Evolutionary conservation across 257 asterid genomes (phyloP), one percentile per base, ranked within the genome.

Genomic region (Nicotiana tabacum): DNA sequence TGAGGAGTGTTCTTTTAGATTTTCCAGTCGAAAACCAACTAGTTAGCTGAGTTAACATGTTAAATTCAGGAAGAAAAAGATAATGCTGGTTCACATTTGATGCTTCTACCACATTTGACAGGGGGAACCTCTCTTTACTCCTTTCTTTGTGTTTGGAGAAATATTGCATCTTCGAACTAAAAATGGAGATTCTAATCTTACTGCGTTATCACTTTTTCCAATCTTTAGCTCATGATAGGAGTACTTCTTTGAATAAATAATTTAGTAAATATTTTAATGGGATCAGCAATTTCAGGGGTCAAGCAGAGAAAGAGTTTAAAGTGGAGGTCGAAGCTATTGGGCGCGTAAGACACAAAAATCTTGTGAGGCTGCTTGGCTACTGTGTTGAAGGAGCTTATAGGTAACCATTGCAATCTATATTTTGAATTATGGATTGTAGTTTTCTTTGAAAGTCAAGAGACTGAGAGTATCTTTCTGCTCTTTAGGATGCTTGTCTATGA

Each of bases 301-400:
- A 96, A 88, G 99, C 99, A 0, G 97, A 95, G 87, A 95, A 89
- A 74, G 99, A 95, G 88, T 95, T 95, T 83, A 95, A 94, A 88
- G 97, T 92, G 69, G 99, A 95, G 90, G 99, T 95, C 67, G 99
- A 94, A 57, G 94, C 87, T 46, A 95, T 95, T 80, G 98, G 99
- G 66, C 97, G 99, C 66, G 99, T 92, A 78, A 90, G 99, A 86
- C 99, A 95, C 92, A 95, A 95, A 85, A 94, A 95, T 88, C 99
- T 96, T 62, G 98, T 96, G 55, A 87, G 97, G 84, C 88, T 96
- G 86, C 89, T 96, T 3, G 99, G 99, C 4, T 96, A 94, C 89
- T 94, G 99, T 77, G 98, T 94, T 55, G 99, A 96, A 92, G 99
- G 98, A 85, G 99, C 99, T 81, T 92, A 93, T 82, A 91, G 99